Evolutionary conservation across 2,329 filamentous ascomycete genomes (phyloP), one percentile per base, ranked within the genome.

Genomic region (Penicillium paneum): DNA sequence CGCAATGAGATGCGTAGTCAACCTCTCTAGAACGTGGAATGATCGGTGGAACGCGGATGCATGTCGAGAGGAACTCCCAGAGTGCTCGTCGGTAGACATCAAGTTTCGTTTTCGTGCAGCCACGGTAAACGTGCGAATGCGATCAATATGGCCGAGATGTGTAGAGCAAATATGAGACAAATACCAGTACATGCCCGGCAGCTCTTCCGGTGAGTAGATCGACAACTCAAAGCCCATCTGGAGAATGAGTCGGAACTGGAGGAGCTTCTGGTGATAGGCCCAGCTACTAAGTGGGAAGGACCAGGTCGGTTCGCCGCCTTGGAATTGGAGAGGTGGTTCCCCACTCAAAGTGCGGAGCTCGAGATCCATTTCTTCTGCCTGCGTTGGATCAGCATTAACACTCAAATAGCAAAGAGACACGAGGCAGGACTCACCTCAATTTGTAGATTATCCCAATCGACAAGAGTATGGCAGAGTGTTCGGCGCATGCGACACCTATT

Each of bases 161-260:
- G 87, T 83, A 68, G 86, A 82, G 66, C 88, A 78, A 55, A 95
- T 76, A 75, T 90, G 83, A 62, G 89, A 83, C 59, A 96, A 76
- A 70, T 96, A 91, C 85, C 89, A 94, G 72, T 97, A 97, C 89
- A 97, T 96, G 24, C 85, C 86, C 0, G 86, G 83, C 10, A 94
- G 79, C 71, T 99, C 94, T 70, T 96, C 88, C 0, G 85, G 81
- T 49, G 93, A 86, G 72, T 97, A 97, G 10, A 96, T 83, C 40
- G 93, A 87, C 12, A 97, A 85, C 73, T 99, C 94, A 71, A 99
- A 97, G 12, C 95, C 94, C 31, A 97, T 84, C 67, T 97, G 89
- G 15, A 97, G 81, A 42, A 95, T 87, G 79, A 86, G 88, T 68
- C 93, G 88, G 81, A 97, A 90, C 66, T 93, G 84, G 29, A 83